Evolutionary conservation across 164 flowering plant species (phyloP).

Genomic region (Nymphaea thermarum): DNA sequence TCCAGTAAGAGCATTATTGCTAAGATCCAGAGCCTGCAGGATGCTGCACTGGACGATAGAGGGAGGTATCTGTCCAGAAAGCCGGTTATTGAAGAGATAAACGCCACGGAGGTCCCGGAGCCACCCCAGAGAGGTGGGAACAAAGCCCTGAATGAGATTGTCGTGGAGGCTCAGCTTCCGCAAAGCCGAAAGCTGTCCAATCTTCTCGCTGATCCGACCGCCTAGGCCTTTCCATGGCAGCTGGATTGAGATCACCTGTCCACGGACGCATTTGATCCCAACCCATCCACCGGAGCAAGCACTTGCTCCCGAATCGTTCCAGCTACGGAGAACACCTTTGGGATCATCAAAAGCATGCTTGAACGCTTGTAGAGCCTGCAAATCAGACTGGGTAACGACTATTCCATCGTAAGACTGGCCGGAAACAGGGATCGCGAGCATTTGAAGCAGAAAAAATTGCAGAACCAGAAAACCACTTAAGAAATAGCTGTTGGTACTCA

Average conservation of each 20-base stretch:
- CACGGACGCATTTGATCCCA: slow-evolving; percentile 75
- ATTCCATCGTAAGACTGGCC: slow-evolving; percentile 34
- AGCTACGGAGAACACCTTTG: slow-evolving; percentile 43
- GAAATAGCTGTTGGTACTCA: neutral
- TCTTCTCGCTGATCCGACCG: slow-evolving; percentile 56
- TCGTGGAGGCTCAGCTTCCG: slow-evolving; percentile 77
- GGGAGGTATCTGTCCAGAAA: slow-evolving; percentile 74
- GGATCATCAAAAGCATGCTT: slow-evolving; percentile 43
- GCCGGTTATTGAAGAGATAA: slow-evolving; percentile 67
- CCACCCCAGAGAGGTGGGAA: slow-evolving; percentile 62
- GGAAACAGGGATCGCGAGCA: slow-evolving; percentile 17
- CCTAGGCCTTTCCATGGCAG: slow-evolving; percentile 82
- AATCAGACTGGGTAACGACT: slow-evolving; percentile 42
- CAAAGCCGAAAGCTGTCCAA: slow-evolving; percentile 56
- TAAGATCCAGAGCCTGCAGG: slow-evolving; percentile 66
- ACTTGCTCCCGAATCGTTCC: slow-evolving; percentile 48
- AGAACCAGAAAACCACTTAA: neutral
- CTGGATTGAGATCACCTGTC: slow-evolving; percentile 71
- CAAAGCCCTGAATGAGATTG: slow-evolving; percentile 43
- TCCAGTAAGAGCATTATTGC: slow-evolving; percentile 67
- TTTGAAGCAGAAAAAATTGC: slow-evolving; percentile 14
- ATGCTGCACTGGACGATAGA: slow-evolving; percentile 42
- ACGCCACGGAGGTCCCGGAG: slow-evolving; percentile 71
- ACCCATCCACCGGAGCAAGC: slow-evolving; percentile 83
- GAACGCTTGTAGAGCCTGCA: slow-evolving; percentile 45